Percentiles rank a stretch among this genome's conserved stretches.
Evolutionary conservation across 306 rosid genomes (phyloP).

Genomic region (Ammopiptanthus mongolicus): DNA sequence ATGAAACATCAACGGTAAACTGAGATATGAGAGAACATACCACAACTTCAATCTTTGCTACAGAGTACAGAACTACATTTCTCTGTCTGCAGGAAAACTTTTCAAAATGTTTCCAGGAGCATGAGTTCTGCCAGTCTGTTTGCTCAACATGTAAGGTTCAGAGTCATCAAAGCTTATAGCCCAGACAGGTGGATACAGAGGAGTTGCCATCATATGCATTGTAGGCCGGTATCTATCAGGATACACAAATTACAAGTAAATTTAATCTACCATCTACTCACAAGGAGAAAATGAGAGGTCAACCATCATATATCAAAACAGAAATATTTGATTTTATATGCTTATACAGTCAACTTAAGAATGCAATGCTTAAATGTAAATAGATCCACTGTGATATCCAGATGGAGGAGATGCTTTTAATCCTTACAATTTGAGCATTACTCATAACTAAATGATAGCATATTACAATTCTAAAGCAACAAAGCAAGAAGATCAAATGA

Average conservation of each 20-base stretch:
- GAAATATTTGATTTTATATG: not conserved
- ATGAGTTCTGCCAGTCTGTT: constrained; percentile 61
- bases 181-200: constrained; percentile 37
- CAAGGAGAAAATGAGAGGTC: not conserved
- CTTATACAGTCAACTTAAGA: not conserved
- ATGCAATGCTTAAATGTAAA: not conserved
- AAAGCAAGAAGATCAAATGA: not conserved
- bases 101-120: constrained; percentile 66
- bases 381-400: not conserved
- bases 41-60: constrained; percentile 99
- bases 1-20: not conserved
- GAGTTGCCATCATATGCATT: constrained; percentile 44
- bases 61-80: constrained; percentile 72
- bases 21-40: constrained; percentile 48
- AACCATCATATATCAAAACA: not conserved
- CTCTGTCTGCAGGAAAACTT: constrained; percentile 78
- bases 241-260: constrained; percentile 27
- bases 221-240: constrained; percentile 56
- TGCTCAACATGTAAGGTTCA: constrained; percentile 61
- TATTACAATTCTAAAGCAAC: not conserved
- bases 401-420: not conserved
- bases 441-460: not conserved
- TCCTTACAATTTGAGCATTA: not conserved
- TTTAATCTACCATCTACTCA: not conserved
- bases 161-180: constrained; percentile 80